Evolutionary conservation across 2,329 filamentous ascomycete genomes (phyloP).

Genomic region (Aciculosporium take): DNA sequence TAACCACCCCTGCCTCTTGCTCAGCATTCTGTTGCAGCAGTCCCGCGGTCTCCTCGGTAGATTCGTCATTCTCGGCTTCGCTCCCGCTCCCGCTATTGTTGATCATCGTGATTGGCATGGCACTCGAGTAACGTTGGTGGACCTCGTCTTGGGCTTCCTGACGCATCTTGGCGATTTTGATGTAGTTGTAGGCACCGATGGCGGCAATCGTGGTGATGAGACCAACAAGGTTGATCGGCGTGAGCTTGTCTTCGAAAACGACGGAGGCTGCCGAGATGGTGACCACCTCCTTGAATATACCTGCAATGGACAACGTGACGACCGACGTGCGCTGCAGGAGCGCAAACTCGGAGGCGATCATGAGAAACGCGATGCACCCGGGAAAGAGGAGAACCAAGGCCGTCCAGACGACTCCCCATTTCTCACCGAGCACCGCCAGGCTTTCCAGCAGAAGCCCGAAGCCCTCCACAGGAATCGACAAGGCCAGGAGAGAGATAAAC

Average conservation of each 20-base stretch:
- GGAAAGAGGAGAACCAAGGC: slow-evolving; percentile 74
- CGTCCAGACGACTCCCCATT: slow-evolving; percentile 53
- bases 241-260: slow-evolving; percentile 79
- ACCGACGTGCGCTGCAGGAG: slow-evolving; percentile 89
- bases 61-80: slow-evolving; percentile 27
- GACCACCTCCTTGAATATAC: slow-evolving; percentile 97
- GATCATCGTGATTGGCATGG: slow-evolving; percentile 19
- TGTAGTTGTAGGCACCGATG: slow-evolving; percentile 83
- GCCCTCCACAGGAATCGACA: slow-evolving; percentile 80
- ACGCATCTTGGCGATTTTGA: slow-evolving; percentile 86
- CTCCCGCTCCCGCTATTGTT: slow-evolving; percentile 25
- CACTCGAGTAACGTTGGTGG: slow-evolving; percentile 25
- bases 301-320: slow-evolving; percentile 88
- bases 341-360: slow-evolving; percentile 94
- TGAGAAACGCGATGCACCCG: slow-evolving; percentile 80
- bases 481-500: slow-evolving; percentile 67
- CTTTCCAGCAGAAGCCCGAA: slow-evolving; percentile 53
- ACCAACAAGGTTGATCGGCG: slow-evolving; percentile 73
- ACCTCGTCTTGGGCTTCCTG: slow-evolving; percentile 49
- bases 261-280: slow-evolving; percentile 81
- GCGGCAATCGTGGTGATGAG: slow-evolving; percentile 77
- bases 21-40: slow-evolving; percentile 28
- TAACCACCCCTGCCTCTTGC: slow-evolving; percentile 21
- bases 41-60: slow-evolving; percentile 30
- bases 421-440: slow-evolving; percentile 44